Evolutionary conservation across 306 rosid genomes (phyloP), one percentile per base, ranked within the genome.

Genomic region (Glycine soja): DNA sequence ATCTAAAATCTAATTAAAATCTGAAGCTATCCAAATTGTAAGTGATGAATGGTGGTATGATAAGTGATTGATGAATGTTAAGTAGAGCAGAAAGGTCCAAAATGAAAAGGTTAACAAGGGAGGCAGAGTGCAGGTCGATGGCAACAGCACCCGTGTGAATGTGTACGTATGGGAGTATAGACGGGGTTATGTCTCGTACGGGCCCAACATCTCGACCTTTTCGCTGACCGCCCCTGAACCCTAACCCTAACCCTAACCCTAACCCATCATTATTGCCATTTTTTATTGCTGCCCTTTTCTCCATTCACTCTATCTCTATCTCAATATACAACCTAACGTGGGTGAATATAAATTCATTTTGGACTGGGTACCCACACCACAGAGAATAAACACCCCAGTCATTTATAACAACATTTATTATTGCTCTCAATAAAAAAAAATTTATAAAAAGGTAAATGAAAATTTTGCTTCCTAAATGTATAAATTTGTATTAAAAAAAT

Each of bases 151-250:
- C 69, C 88, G 90, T 83, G 91, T 77, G 86, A 80, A 24, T 53
- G 56, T 42, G 86, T 81, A 72, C 84, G 88, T 82, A 87, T 59
- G 80, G 16, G 84, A 74, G 68, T 67, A 59, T 63, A 62, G 72
- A 65, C 10, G 36, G 59, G 74, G 67, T 72, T 62, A n/a, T 86
- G 91, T 86, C 90, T 52, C 18, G 89, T 86, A 88, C 90, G 83
- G 78, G 81, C 85, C 88, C 79, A 88, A 87, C 93, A 90, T 81
- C 86, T 80, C 78, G 68, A 50, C 76, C 59, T 77, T 77, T 58
- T 68, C 24, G 72, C 36, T 10, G 11, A 80, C 32, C 15, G 46
- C 38, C n/a, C n/a, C n/a, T n/a, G n/a, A 30, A 2, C 70, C 13
- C 73, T 76, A 40, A 30, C 30, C 30, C 30, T 24, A 68, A 56